These are phyloP conservation scores for Styphnolobium japonicum DNA, from an alignment of 306 rosid species.

Conservation along the genomic window DNA sequence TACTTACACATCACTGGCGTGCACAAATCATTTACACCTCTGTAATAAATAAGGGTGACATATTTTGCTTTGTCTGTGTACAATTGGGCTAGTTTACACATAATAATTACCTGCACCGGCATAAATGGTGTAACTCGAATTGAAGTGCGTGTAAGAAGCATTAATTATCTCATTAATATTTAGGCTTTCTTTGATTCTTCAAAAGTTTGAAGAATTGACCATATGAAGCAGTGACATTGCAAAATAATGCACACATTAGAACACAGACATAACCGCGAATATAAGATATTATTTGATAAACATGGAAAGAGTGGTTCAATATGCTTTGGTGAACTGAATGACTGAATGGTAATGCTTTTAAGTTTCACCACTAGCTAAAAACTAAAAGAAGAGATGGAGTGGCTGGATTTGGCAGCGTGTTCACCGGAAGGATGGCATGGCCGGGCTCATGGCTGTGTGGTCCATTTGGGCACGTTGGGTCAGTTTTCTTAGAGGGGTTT, in stretches of 20 bases:
- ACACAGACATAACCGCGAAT: neutral
- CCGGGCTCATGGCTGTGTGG: conserved; percentile 38
- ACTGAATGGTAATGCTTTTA: neutral
- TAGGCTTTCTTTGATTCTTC: neutral
- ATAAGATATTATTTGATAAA: conserved; percentile 11
- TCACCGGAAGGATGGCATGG: conserved; percentile 34
- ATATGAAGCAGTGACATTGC: neutral
- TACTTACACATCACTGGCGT: neutral
- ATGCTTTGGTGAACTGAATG: neutral
- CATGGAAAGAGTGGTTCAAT: neutral
- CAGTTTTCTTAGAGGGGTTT: conserved; percentile 20
- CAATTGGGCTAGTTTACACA: neutral
- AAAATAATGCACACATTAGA: neutral
- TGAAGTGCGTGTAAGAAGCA: neutral
- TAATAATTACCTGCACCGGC: conserved; percentile 11
- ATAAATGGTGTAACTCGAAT: conserved; percentile 7
- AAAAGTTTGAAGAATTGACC: neutral
- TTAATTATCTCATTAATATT: neutral
- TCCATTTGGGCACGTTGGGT: conserved; percentile 21
- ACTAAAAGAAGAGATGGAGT: neutral
- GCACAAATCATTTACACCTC: neutral
- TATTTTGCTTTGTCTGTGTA: neutral
- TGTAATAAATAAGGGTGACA: neutral
- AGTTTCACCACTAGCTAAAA: neutral
- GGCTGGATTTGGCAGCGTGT: conserved; percentile 42